A percentile compares a stretch with the other conserved stretches of the same genome.
Evolutionary conservation across 2,329 filamentous ascomycete genomes (phyloP).

Genomic region (Trichophyton rubrum): DNA sequence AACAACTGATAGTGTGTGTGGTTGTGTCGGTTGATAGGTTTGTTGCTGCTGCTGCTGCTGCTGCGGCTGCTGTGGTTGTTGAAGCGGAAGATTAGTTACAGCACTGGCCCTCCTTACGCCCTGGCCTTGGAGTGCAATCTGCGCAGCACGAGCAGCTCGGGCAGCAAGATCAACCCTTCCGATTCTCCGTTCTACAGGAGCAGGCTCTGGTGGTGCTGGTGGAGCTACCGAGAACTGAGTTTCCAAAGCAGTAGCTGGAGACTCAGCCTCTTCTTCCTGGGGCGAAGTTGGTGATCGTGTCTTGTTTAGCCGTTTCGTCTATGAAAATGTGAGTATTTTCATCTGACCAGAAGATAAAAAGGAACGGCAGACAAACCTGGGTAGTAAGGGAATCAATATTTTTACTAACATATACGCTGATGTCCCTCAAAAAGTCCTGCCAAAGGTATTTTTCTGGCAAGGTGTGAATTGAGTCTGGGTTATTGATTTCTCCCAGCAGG

Average conservation of each 20-base stretch:
- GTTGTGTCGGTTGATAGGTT: slow-evolving; percentile 14
- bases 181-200: slow-evolving; percentile 25
- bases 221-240: slow-evolving; percentile 30
- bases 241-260: slow-evolving; percentile 28
- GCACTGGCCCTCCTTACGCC: slow-evolving; percentile 17
- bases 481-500: slow-evolving; percentile 43
- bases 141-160: slow-evolving; percentile 36
- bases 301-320: slow-evolving; percentile 31
- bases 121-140: slow-evolving; percentile 37
- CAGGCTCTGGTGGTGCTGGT: slow-evolving; percentile 27
- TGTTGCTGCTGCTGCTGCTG: slow-evolving; percentile 20
- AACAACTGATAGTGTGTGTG: slow-evolving; percentile 12
- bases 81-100: background rate
- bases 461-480: slow-evolving; percentile 36
- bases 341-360: background rate
- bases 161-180: slow-evolving; percentile 36
- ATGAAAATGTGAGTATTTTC: background rate
- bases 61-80: slow-evolving; percentile 22
- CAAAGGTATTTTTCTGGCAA: slow-evolving; percentile 50
- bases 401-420: slow-evolving; percentile 47
- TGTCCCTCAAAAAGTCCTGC: slow-evolving; percentile 50
- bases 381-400: slow-evolving; percentile 42
- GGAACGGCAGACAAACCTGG: slow-evolving; percentile 25
- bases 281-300: slow-evolving; percentile 26
- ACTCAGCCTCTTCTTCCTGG: slow-evolving; percentile 24